Evolutionary conservation across 1,284 basidiomycete species (phyloP), one percentile per base, ranked within the genome.

Genomic region (Ceratobasidium sp.): DNA sequence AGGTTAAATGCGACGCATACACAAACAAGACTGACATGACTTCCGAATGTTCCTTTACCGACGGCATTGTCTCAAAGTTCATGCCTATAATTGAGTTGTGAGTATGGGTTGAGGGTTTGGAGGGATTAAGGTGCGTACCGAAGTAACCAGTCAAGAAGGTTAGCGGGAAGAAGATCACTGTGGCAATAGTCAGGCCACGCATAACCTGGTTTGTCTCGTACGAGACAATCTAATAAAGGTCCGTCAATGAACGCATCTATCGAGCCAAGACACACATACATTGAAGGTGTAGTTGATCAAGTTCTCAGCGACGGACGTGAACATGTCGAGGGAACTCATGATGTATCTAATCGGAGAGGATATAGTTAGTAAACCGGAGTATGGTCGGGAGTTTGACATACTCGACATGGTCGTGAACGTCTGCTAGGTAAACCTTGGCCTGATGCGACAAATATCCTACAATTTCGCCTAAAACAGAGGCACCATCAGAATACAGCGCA

Each of bases 111-210:
- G 37, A 59, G 49, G 54, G 24, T 1, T 27, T 46, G 24, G 53
- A 37, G 43, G 1, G 39, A 74, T 34, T 4, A 29, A 29, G 4
- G 13, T 22, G 27, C 62, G 1, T 48, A 76, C 76, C 88, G 77
- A 92, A 91, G 81, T 91, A 92, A 53, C 90, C 90, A 14, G 89
- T 90, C 22, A 92, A 83, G 34, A 92, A 83, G 0, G 90, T 91
- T 29, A 92, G 80, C 0, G 90, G 90, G 14, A 92, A 81, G 83
- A 89, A 92, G 77, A 91, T 88, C 78, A 92, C 88, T 0, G 89
- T 91, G 0, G 86, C 86, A 16, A 90, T 78, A 7, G 88, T 89
- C 51, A 90, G 81, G n/a, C 86, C 84, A 31, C 80, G 88, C 89
- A 91, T 90, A 48, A 88, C 86, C 79, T 88, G 84, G 80, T 91